Evolutionary conservation across 805 yeast genomes (phyloP).

Genomic region (Lipomyces oligophaga): DNA sequence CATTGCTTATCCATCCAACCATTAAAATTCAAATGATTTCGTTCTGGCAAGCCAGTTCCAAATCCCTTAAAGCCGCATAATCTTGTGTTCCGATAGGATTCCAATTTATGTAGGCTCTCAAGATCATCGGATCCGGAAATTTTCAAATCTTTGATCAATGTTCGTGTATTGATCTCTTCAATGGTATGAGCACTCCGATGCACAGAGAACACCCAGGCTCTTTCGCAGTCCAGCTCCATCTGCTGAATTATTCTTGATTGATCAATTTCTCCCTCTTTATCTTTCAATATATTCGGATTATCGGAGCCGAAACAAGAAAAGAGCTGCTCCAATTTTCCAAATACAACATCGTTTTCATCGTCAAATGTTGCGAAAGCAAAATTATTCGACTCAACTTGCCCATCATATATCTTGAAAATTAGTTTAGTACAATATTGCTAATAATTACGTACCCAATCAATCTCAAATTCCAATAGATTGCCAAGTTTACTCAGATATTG

Average conservation of each 20-base stretch:
- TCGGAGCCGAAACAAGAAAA: background rate
- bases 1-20: too few relatives aligned
- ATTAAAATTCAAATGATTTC: too few relatives aligned
- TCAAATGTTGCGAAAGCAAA: constrained; percentile 3
- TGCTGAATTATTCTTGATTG: too few relatives aligned
- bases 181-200: constrained; percentile 1
- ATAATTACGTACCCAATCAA: background rate
- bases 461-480: constrained; percentile 3
- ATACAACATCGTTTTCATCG: constrained; percentile 3
- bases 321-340: background rate
- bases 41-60: too few relatives aligned
- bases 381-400: constrained; percentile 1
- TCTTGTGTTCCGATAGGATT: background rate
- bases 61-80: constrained; percentile 6
- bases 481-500: constrained; percentile 1
- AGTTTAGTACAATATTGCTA: background rate
- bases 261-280: too few relatives aligned
- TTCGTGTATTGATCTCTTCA: background rate
- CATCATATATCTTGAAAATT: constrained; percentile 1
- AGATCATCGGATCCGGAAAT: too few relatives aligned
- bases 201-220: background rate
- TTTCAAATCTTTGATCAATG: background rate
- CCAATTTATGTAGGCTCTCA: background rate
- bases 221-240: background rate
- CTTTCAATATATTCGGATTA: too few relatives aligned